Evolutionary conservation across 2,329 filamentous ascomycete genomes (phyloP).

Genomic region (Pyrenophora graminea): DNA sequence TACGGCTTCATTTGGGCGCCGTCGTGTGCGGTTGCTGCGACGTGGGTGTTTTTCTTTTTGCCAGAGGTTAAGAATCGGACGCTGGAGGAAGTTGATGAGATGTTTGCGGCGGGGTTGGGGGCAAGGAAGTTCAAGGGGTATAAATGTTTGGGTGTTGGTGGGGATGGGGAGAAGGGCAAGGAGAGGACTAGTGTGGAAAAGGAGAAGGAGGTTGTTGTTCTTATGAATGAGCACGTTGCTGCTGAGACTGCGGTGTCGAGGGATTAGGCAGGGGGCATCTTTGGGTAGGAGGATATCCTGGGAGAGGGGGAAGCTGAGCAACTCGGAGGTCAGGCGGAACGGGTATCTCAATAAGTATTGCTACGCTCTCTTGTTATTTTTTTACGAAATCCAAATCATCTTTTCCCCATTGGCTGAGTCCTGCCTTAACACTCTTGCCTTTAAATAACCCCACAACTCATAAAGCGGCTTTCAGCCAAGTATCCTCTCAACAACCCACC

Average conservation of each 20-base stretch:
- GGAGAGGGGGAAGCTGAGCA: not conserved
- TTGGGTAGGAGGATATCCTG: not conserved
- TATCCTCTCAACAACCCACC: slow-evolving; percentile 72
- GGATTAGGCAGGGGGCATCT: slow-evolving; percentile 16
- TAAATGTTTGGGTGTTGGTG: slow-evolving; percentile 30
- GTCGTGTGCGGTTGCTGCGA: slow-evolving; percentile 36
- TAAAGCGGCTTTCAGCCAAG: slow-evolving; percentile 23
- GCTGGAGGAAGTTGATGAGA: slow-evolving; percentile 61
- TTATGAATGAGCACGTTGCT: slow-evolving; percentile 34
- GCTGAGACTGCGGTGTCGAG: slow-evolving; percentile 30
- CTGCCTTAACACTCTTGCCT: too few species aligned
- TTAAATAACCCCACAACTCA: not conserved
- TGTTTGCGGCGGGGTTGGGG: slow-evolving; percentile 51
- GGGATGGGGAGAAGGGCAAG: slow-evolving; percentile 14
- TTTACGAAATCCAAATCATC: too few species aligned
- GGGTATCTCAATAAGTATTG: slow-evolving; percentile 6
- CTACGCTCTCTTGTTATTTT: too few species aligned
- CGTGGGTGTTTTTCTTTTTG: slow-evolving; percentile 52
- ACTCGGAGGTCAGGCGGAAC: not conserved
- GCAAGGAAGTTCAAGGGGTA: slow-evolving; percentile 52
- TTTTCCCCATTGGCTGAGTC: too few species aligned
- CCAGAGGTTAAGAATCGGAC: slow-evolving; percentile 60
- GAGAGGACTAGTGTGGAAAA: slow-evolving; percentile 30
- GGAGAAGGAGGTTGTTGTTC: slow-evolving; percentile 30
- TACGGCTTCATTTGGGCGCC: slow-evolving; percentile 62